Base-by-base conservation (phyloP, 768 basidiomycete species). In the Chlorophyllum brunneum region DNA sequence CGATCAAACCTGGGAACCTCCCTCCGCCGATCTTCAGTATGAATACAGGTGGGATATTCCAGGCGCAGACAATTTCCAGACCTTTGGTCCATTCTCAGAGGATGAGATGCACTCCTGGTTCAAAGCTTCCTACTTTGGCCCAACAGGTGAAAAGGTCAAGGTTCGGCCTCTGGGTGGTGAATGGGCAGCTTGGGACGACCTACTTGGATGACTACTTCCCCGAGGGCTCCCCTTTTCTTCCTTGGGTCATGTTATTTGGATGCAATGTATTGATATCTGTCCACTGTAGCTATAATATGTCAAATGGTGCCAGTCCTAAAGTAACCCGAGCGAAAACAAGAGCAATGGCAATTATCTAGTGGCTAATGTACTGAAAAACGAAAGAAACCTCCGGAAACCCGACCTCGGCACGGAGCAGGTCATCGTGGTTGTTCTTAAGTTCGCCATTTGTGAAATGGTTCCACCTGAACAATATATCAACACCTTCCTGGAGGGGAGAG, bases 311-410 rank as follows among this genome's bases (percentile, higher is more conserved):
- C 56, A 57, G 37, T 57, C 40, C 37, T 31, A 36, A 26, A 15
- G 26, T 11, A 39, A 40, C 20, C 18, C 45, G 16, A 10, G 27
- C 13, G 40, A 57, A 45, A 22, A 45, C 9, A 30, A 30, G 48
- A 26, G 43, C 38, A 38, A 29, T 13, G 44, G 26, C 7, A 36
- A 49, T 33, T 13, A 29, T 39, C 62, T 79, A 92, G 65, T 93
- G 91, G 66, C 91, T 93, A 65, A 93, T 85, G 65, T 94, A 97
- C 66, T 98, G 95, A 74, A 95, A 98, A 37, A 95, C 94, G 61
- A 92, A 95, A 0, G 94, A 95, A 42, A 98, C 87, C 56, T 93
- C 88, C 4, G 84, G 80, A 37, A 82, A 59, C 8, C 88, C 92
- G 34, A 86, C 80, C 66, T 99, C 97, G 2, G 92, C 92, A 23